Base-by-base conservation (phyloP, 1,284 basidiomycete genomes). In the Prillingera fragicola region DNA sequence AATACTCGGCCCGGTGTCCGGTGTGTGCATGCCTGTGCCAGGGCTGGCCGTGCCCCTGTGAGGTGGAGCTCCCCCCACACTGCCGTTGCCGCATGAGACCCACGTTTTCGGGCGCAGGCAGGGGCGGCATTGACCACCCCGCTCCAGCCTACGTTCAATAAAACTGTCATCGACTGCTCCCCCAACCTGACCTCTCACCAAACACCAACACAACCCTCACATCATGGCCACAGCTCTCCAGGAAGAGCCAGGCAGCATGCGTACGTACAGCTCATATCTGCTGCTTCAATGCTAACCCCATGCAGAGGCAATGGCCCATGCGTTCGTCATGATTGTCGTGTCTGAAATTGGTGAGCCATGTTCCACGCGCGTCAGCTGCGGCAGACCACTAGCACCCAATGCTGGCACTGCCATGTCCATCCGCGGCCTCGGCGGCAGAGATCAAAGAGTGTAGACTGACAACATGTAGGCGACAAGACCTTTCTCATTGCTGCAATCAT, bases 401-500 rank as follows among this genome's bases (percentile, higher is more conserved):
- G 15, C 13, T 6, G 9, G 12, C 34, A n/a, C 21, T 38, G 14
- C 19, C 19, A 7, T n/a, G n/a, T n/a, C n/a, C n/a, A n/a, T n/a
- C n/a, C n/a, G n/a, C 15, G 4, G 4, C 23, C 18, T 15, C 22
- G 26, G 33, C 25, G 19, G 31, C 37, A 19, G 23, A 28, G n/a
- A 17, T 14, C n/a, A 15, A 12, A 9, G 12, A 15, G n/a, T n/a
- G n/a, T n/a, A n/a, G n/a, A n/a, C n/a, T 12, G 31, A 8, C 33
- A 17, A 17, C 38, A n/a, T 50, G 67, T 74, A 54, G 92, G 94
- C 35, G 95, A 98, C 81, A 97, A 97, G 73, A 98, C 94, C 0
- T 98, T 98, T 67, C 82, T 98, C 49, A 96, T 97, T 36, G 78
- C 94, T 18, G 95, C 94, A 45, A 92, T 99, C 59, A 84, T 99